Evolutionary conservation across 176 grass and related monocot genomes (phyloP).

Genomic region (Avena eriantha): DNA sequence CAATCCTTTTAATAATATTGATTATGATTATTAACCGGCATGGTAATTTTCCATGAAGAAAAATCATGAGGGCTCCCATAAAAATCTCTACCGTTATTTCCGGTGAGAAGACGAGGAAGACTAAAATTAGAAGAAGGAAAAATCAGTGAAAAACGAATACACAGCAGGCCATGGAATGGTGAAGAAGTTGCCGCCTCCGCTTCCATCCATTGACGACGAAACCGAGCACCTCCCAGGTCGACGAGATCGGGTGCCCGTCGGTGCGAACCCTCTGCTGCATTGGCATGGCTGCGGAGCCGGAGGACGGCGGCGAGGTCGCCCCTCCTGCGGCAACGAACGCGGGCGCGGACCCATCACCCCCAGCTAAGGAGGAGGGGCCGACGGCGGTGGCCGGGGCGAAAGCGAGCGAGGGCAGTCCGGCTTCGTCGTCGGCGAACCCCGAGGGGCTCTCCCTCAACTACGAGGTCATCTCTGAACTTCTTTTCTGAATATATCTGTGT

Average conservation of each 20-base stretch:
- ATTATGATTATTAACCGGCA: not conserved
- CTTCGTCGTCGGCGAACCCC: constrained; percentile 39
- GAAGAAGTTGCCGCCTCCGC: not conserved
- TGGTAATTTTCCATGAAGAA: not conserved
- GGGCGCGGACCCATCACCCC: not conserved
- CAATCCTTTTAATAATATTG: too few species aligned
- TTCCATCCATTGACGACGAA: not conserved
- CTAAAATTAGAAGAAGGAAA: constrained; percentile 36
- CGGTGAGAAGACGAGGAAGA: not conserved
- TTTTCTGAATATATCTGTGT: constrained; percentile 19
- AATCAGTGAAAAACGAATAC: too few species aligned
- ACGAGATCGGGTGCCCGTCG: not conserved
- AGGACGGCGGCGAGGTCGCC: constrained; percentile 19
- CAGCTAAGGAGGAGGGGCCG: constrained; percentile 18
- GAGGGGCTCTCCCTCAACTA: constrained; percentile 92
- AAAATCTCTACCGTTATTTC: not conserved
- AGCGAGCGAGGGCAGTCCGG: constrained; percentile 29
- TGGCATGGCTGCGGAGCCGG: constrained; percentile 19
- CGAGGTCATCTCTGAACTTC: constrained; percentile 53
- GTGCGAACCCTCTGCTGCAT: not conserved
- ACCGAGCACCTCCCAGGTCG: not conserved
- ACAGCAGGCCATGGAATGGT: not conserved
- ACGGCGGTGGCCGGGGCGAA: not conserved
- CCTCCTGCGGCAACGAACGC: not conserved
- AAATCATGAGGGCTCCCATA: not conserved